Evolutionary conservation across 208 protist species (phyloP).

Genomic region (Trypanosoma scelopori): DNA sequence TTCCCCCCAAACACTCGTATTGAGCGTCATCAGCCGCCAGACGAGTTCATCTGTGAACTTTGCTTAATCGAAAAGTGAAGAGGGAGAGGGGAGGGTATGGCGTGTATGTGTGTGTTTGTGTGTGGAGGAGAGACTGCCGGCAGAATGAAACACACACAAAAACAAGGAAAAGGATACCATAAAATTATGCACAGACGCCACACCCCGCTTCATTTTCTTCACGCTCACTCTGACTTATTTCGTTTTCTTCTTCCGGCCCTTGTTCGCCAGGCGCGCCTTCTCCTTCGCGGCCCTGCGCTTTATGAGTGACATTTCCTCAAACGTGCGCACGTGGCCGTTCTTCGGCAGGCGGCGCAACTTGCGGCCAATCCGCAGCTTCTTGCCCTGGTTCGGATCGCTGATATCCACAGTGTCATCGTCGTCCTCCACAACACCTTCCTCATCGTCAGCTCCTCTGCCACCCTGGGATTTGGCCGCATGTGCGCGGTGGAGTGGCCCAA

Average conservation of each 20-base stretch:
- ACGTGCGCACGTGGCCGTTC: constrained; percentile 84
- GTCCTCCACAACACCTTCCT: constrained; percentile 21
- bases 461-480: constrained; percentile 39
- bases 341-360: constrained; percentile 85
- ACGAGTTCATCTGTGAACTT: neutral
- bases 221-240: constrained; percentile 31
- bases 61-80: constrained; percentile 13
- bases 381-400: constrained; percentile 89
- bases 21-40: neutral
- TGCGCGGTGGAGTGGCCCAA: constrained; percentile 71
- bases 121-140: too few relatives aligned
- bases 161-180: constrained; percentile 19
- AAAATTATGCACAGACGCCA: neutral
- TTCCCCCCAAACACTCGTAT: too few relatives aligned
- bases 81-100: constrained; percentile 12
- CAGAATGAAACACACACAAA: constrained; percentile 23
- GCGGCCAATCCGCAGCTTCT: constrained; percentile 87
- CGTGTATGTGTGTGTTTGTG: too few relatives aligned
- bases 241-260: constrained; percentile 39
- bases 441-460: constrained; percentile 10
- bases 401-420: constrained; percentile 75
- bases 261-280: constrained; percentile 64
- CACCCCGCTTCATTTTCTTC: constrained; percentile 1
- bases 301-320: constrained; percentile 82
- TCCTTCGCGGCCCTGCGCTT: constrained; percentile 85